Evolutionary conservation across 805 yeast genomes (phyloP).

Genomic region (Wickerhamiella azyma): DNA sequence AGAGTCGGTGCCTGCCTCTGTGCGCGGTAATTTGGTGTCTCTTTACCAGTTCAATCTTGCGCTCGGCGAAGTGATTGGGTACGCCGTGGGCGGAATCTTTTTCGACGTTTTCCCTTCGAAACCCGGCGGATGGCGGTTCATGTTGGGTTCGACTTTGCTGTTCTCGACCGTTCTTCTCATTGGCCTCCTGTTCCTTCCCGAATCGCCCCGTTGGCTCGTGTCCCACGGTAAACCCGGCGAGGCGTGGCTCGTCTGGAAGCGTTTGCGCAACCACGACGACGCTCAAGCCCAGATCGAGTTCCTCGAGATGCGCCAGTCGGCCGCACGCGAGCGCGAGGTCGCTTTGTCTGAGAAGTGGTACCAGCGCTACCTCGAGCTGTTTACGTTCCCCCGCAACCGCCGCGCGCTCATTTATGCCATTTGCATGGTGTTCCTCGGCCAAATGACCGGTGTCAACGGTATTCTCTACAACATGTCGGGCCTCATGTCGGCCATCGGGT

Average conservation of each 20-base stretch:
- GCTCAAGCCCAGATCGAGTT: conserved; percentile 38
- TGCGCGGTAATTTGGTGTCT: conserved; percentile 48
- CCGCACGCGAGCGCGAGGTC: conserved; percentile 30
- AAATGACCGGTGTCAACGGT: conserved; percentile 56
- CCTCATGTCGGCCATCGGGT: conserved; percentile 43
- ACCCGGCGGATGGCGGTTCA: conserved; percentile 48
- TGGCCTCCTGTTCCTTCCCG: conserved; percentile 45
- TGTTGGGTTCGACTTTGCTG: conserved; percentile 50
- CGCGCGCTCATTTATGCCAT: conserved; percentile 46
- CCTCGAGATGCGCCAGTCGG: conserved; percentile 42
- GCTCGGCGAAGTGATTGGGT: conserved; percentile 52
- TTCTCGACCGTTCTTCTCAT: conserved; percentile 39
- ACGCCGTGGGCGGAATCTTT: conserved; percentile 49
- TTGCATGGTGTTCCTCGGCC: conserved; percentile 34
- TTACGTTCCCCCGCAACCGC: conserved; percentile 44
- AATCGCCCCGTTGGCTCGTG: conserved; percentile 47
- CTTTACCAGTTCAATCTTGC: conserved; percentile 53
- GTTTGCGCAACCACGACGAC: conserved; percentile 36
- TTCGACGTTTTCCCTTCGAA: conserved; percentile 28
- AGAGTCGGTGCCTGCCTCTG: conserved; percentile 44
- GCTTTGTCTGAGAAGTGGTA: conserved; percentile 26
- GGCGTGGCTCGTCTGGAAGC: conserved; percentile 37
- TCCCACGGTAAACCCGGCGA: conserved; percentile 39
- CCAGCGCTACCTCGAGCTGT: conserved; percentile 37
- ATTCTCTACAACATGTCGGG: conserved; percentile 52